Conservation (phyloP, 2,329 filamentous ascomycete genomes). For the Triangularia setosa region DNA sequence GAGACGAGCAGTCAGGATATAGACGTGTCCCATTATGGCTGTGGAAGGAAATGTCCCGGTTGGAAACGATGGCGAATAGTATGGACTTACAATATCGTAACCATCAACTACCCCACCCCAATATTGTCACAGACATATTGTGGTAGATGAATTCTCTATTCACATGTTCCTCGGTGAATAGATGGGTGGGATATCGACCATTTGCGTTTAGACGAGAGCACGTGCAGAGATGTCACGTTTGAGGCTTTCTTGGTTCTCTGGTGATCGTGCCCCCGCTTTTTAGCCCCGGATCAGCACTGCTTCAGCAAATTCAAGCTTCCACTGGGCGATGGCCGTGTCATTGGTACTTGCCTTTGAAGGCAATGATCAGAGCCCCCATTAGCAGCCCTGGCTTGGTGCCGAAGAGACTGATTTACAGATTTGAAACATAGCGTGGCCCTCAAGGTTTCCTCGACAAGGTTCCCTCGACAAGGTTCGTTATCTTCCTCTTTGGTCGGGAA, state of each 20-base stretch:
- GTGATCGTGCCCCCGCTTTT: neutral
- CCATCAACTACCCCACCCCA: too few relatives aligned
- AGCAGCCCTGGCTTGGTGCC: slow-evolving; percentile 11
- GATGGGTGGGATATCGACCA: neutral
- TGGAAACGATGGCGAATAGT: neutral
- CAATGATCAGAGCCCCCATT: slow-evolving; percentile 17
- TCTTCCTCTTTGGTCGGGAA: neutral
- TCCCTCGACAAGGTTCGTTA: neutral
- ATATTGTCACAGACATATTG: neutral
- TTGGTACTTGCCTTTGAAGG: slow-evolving; percentile 15
- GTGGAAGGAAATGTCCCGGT: neutral
- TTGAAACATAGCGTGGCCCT: slow-evolving; percentile 19
- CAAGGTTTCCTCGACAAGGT: slow-evolving; percentile 12
- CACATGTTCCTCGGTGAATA: neutral
- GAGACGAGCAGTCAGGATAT: neutral
- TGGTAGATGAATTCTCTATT: neutral
- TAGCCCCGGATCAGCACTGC: neutral
- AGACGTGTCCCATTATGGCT: neutral
- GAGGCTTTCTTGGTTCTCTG: neutral
- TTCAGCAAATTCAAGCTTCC: slow-evolving; percentile 12
- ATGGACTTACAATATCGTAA: neutral
- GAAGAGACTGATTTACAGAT: slow-evolving; percentile 19
- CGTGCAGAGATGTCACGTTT: neutral
- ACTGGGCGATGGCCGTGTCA: slow-evolving; percentile 12
- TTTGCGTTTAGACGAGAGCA: neutral